phyloP scores from a whole-genome alignment of 495 filamentous ascomycete species.

The Thozetella sp. region DNA sequence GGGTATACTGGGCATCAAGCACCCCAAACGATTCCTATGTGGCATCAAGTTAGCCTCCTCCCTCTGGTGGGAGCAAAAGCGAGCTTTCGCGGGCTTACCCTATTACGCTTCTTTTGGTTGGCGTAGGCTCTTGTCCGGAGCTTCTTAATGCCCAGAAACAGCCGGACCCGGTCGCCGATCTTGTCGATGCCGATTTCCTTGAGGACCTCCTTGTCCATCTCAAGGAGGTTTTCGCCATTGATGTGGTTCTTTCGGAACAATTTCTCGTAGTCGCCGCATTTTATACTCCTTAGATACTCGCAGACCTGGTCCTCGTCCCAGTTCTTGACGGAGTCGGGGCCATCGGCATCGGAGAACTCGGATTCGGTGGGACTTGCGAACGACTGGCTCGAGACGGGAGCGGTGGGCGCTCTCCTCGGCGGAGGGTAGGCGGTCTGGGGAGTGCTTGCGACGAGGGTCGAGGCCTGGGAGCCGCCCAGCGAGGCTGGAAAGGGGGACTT shows the following conservation, averaged over 20 bases:
- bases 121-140: slow-evolving; percentile 83
- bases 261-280: slow-evolving; percentile 89
- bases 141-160: slow-evolving; percentile 91
- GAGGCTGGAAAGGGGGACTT: slow-evolving; percentile 75
- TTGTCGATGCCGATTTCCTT: slow-evolving; percentile 99
- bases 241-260: slow-evolving; percentile 93
- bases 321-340: slow-evolving; percentile 57
- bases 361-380: slow-evolving; percentile 91
- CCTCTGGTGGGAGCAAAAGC: slow-evolving; percentile 19
- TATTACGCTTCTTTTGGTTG: slow-evolving; percentile 81
- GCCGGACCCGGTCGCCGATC: slow-evolving; percentile 93
- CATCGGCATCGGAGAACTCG: slow-evolving; percentile 81
- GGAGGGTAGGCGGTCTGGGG: slow-evolving; percentile 55
- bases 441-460: slow-evolving; percentile 53
- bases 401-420: slow-evolving; percentile 53
- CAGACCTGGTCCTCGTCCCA: slow-evolving; percentile 94
- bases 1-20: slow-evolving; percentile 63
- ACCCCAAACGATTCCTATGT: slow-evolving; percentile 74
- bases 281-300: slow-evolving; percentile 87
- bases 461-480: slow-evolving; percentile 52
- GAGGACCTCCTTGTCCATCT: slow-evolving; percentile 93
- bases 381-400: slow-evolving; percentile 61
- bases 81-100: slow-evolving; percentile 62
- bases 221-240: slow-evolving; percentile 92
- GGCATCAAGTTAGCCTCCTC: slow-evolving; percentile 13